A percentile compares a stretch with the other conserved stretches of the same genome.
Evolutionary conservation across 306 rosid genomes (phyloP).

Genomic region (Rosa rugosa): DNA sequence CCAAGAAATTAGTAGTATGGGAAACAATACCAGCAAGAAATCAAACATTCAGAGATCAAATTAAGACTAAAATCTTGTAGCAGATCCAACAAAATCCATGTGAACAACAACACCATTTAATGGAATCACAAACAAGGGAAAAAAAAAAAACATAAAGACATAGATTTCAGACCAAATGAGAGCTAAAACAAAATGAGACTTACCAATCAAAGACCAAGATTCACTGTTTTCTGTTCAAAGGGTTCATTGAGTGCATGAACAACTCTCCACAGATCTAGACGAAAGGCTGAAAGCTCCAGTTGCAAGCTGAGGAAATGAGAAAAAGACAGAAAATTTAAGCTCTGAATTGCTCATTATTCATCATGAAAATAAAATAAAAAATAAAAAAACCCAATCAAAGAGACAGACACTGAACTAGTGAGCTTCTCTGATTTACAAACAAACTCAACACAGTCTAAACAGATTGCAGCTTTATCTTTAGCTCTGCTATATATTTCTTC

Average conservation of each 20-base stretch:
- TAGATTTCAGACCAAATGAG: conserved; percentile 15
- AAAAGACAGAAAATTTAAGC: conserved; percentile 11
- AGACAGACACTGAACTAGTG: conserved; percentile 3
- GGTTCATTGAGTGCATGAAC: conserved; percentile 13
- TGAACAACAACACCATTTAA: background rate
- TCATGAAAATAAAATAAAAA: background rate
- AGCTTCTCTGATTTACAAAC: conserved; percentile 4
- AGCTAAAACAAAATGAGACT: conserved; percentile 3
- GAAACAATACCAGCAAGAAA: conserved; percentile 11
- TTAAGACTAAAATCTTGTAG: background rate
- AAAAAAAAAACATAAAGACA: background rate
- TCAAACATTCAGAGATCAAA: background rate
- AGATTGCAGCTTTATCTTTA: conserved; percentile 20
- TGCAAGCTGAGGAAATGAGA: conserved; percentile 9
- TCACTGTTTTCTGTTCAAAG: background rate
- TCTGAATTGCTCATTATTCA: conserved; percentile 2
- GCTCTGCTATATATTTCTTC: background rate
- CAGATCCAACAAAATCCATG: conserved; percentile 21
- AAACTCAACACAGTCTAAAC: background rate
- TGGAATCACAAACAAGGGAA: background rate
- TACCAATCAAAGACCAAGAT: background rate
- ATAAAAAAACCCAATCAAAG: background rate
- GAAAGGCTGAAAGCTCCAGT: background rate
- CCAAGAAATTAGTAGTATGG: background rate
- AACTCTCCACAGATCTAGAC: conserved; percentile 11